These are phyloP conservation scores for Fraxinus excelsior DNA, from an alignment of 257 asterid species.

Conservation along the genomic window DNA sequence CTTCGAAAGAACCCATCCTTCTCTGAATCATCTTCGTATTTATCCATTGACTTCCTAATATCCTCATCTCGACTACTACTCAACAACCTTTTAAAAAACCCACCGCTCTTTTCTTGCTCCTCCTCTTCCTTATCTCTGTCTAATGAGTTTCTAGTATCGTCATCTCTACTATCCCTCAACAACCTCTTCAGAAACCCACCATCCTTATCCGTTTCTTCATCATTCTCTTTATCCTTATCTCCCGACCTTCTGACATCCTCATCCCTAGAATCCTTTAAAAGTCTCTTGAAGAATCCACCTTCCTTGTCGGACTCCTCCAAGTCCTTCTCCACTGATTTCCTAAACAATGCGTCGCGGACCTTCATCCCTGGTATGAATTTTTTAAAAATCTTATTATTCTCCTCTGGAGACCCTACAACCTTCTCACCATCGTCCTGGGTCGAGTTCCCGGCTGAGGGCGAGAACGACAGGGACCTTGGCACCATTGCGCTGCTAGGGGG, in stretches of 20 bases:
- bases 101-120: constrained; percentile 64
- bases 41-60: constrained; percentile 55
- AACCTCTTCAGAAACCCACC: constrained; percentile 64
- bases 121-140: constrained; percentile 45
- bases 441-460: constrained; percentile 57
- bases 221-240: constrained; percentile 61
- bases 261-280: constrained; percentile 77
- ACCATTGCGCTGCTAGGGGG: constrained; percentile 53
- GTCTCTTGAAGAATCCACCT: constrained; percentile 77
- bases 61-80: constrained; percentile 67
- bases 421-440: constrained; percentile 58
- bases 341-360: constrained; percentile 77
- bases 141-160: constrained; percentile 38
- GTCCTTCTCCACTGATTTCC: constrained; percentile 79
- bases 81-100: constrained; percentile 70
- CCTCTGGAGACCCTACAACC: constrained; percentile 57
- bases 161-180: constrained; percentile 54
- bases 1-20: constrained; percentile 81
- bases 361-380: constrained; percentile 76
- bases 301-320: constrained; percentile 74
- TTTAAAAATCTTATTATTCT: constrained; percentile 72
- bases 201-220: constrained; percentile 61
- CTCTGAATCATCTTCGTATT: constrained; percentile 65
- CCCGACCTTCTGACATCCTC: constrained; percentile 63
- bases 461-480: constrained; percentile 49